Conservation (phyloP, 2,329 filamentous ascomycete genomes). For the Coniella lustricola region DNA sequence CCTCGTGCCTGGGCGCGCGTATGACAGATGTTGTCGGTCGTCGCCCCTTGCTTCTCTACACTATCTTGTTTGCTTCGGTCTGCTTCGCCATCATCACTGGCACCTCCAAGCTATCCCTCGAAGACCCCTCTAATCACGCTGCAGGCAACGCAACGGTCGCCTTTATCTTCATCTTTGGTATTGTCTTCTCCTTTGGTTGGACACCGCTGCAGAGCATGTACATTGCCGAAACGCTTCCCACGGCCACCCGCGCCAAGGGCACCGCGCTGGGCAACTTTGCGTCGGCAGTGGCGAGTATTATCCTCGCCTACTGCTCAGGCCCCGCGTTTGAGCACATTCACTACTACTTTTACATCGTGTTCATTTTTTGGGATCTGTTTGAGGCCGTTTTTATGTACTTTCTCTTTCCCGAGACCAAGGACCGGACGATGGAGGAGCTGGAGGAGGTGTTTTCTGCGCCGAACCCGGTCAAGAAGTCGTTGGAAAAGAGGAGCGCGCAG, state of each 20-base stretch:
- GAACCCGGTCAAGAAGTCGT: constrained; percentile 38
- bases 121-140: constrained; percentile 26
- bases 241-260: constrained; percentile 37
- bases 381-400: constrained; percentile 40
- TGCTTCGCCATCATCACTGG: constrained; percentile 44
- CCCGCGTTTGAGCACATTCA: constrained; percentile 36
- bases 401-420: constrained; percentile 42
- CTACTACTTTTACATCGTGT: constrained; percentile 39
- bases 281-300: constrained; percentile 29
- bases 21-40: constrained; percentile 52
- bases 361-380: constrained; percentile 38
- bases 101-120: constrained; percentile 36
- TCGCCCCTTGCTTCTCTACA: constrained; percentile 44
- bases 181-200: constrained; percentile 45
- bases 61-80: constrained; percentile 36
- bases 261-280: constrained; percentile 37
- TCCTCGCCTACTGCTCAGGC: constrained; percentile 38
- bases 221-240: constrained; percentile 40
- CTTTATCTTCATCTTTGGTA: constrained; percentile 47
- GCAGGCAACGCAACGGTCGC: constrained; percentile 40
- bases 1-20: constrained; percentile 45
- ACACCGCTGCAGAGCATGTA: constrained; percentile 44
- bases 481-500: constrained; percentile 34
- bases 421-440: constrained; percentile 46
- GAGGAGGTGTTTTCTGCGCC: constrained; percentile 42